Base-by-base conservation (phyloP, 2,329 filamentous ascomycete genomes). In the Cladobotryum mycophilum region DNA sequence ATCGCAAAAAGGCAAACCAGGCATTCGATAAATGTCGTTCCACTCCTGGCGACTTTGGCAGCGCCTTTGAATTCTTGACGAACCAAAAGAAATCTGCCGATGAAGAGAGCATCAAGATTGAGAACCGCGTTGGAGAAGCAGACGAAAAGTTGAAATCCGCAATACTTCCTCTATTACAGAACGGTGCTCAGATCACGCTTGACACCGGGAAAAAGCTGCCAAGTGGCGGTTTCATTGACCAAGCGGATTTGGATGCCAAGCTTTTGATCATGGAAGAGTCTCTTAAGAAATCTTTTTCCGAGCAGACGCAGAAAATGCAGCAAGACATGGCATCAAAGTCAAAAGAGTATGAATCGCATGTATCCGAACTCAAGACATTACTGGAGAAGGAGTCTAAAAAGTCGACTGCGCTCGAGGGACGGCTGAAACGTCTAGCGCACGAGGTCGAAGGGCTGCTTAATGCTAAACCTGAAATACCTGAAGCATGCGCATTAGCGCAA, bases 21-120 rank as follows among this genome's bases (percentile, higher is more conserved):
- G 59, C 61, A 13, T 48, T 56, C 25, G 52, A 55, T 5, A 56
- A 56, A 2, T 56, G 50, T 13, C 44, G 43, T 4, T 45, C 53
- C 1, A 56, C 45, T 49, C 54, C 53, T 33, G 12, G 48, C 11
- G 65, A 67, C 30, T 63, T 60, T 18, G 18, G 49, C 7, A 60
- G 57, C 7, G 51, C 57, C 9, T 36, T 48, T 6, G 54, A 61
- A 1, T 25, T 63, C 5, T 45, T 61, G 15, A 49, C 46, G 6
- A 40, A 44, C 11, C 55, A 63, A 22, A 45, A 56, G 22, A 54
- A 55, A 4, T 42, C 15, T 9, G 51, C 47, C 14, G 52, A 46
- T 22, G 51, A 52, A 8, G 51, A 57, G 1, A 56, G 37, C 3
- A 40, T 25, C 5, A 58, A 36, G 34, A 55, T n/a, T 17, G 48